phyloP scores from a whole-genome alignment of 345 rosid species.

The Aegle marmelos region DNA sequence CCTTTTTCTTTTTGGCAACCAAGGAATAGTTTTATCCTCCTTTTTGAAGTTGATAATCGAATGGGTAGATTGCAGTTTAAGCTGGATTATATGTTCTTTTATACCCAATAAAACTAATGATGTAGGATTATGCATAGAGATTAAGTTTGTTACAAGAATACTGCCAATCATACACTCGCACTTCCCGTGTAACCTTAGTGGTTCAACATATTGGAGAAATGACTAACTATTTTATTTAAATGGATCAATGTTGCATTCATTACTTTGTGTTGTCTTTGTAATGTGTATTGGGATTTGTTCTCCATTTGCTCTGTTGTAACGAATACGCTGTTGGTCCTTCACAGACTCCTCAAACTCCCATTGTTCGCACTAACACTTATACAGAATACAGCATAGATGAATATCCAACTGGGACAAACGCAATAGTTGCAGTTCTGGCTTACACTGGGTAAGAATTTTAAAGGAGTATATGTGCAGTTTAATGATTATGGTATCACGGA shows the following conservation, averaged over 20 bases:
- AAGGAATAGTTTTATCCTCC: not conserved
- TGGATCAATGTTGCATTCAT: not conserved
- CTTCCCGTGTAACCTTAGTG: not conserved
- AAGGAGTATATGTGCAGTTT: not conserved
- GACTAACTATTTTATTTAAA: not conserved
- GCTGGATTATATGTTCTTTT: not conserved
- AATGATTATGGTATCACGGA: not conserved
- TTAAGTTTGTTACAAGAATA: not conserved
- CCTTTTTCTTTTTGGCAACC: not conserved
- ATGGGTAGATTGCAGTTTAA: not conserved
- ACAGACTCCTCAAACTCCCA: slow-evolving; percentile 97
- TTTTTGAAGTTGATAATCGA: not conserved
- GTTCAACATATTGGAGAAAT: not conserved
- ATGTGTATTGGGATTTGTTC: slow-evolving; percentile 1
- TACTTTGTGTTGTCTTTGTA: not conserved
- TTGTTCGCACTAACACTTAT: slow-evolving; percentile 80
- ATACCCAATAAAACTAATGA: not conserved
- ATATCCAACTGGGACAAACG: slow-evolving; percentile 91
- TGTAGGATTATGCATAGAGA: not conserved
- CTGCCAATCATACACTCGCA: not conserved
- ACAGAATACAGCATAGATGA: slow-evolving; percentile 71
- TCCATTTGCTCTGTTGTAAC: not conserved
- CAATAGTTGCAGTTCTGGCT: slow-evolving; percentile 95
- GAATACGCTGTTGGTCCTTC: slow-evolving; percentile 21
- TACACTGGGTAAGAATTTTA: slow-evolving; percentile 71